Base-by-base conservation (phyloP, 2,329 filamentous ascomycete genomes). In the Trichoderma simmonsii region DNA sequence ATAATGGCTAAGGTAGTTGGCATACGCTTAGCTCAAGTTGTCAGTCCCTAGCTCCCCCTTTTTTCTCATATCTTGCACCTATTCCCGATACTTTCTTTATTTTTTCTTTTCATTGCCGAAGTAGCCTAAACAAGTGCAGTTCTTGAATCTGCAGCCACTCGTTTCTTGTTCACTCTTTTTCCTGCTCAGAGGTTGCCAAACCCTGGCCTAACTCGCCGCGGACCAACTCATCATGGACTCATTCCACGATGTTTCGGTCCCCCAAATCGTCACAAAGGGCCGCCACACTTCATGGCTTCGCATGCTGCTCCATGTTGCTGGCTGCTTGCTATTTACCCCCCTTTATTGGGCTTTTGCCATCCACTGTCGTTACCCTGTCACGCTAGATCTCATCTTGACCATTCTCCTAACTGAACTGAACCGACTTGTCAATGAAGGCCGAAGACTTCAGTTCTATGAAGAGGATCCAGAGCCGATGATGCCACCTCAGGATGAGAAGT, bases 351-450 rank as follows among this genome's bases (percentile, higher is more conserved):
- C 72, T 4, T 59, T 73, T 54, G 74, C 75, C 15, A 73, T 76
- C n/a, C 70, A 74, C 36, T 75, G 75, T 48, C 73, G 71, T n/a
- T 77, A 71, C 62, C 76, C 76, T 3, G 75, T 77, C 12, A 77
- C 76, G 3, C 66, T 76, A 21, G 76, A 77, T 65, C 64, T 75
- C 56, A 65, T 76, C 68, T 60, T 75, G 28, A 77, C 75, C 7
- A 72, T 77, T 26, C 34, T 60, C 14, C 71, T 77, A 15, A 70
- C 76, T 1, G 76, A 77, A 68, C 70, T 76, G 21, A 77, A 74
- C 34, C 76, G 76, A 11, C 75, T 73, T 32, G 39, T 74, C 65
- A 77, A 77, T 56, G 74, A 77, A 43, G 73, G 75, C 6, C 70
- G 76, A 7, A 71, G 76, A n/a, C 71, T 75, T 24, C 39, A 57